phyloP scores from a whole-genome alignment of 1,284 basidiomycete genomes.

The Pholiota adiposa region DNA sequence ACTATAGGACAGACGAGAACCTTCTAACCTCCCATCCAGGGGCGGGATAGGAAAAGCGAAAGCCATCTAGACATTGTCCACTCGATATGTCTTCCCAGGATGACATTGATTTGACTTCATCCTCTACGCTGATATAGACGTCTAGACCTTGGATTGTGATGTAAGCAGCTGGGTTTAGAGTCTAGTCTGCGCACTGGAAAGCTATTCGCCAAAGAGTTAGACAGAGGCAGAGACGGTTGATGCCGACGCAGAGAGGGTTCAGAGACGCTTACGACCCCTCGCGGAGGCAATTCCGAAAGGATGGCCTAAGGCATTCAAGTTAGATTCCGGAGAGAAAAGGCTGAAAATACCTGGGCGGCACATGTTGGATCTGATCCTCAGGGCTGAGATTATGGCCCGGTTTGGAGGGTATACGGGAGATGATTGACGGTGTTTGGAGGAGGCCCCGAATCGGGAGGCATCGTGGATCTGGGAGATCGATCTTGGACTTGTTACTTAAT shows the following conservation, averaged over 20 bases:
- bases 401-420: constrained; percentile 28
- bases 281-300: constrained; percentile 39
- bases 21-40: constrained; percentile 8
- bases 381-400: constrained; percentile 33
- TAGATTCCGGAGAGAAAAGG: constrained; percentile 36
- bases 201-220: constrained; percentile 10
- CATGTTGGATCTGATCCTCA: constrained; percentile 40
- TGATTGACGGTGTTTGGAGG: constrained; percentile 26
- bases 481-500: constrained; percentile 50
- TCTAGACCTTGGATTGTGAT: constrained; percentile 16
- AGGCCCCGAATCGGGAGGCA: constrained; percentile 34
- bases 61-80: constrained; percentile 19
- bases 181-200: constrained; percentile 10
- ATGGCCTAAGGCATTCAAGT: constrained; percentile 30
- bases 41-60: constrained; percentile 9
- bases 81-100: constrained; percentile 19
- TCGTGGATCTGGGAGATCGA: constrained; percentile 29
- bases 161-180: constrained; percentile 9
- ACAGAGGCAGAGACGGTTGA: too few relatives aligned
- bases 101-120: constrained; percentile 21
- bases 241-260: constrained; percentile 8
- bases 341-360: constrained; percentile 31
- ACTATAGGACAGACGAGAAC: constrained; percentile 7
- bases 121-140: constrained; percentile 13
- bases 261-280: constrained; percentile 29